A percentile compares a stretch with the other conserved stretches of the same genome.
These are phyloP conservation scores for Parachlorella kessleri DNA, from an alignment of 139 green algal species.

Conservation along the genomic window DNA sequence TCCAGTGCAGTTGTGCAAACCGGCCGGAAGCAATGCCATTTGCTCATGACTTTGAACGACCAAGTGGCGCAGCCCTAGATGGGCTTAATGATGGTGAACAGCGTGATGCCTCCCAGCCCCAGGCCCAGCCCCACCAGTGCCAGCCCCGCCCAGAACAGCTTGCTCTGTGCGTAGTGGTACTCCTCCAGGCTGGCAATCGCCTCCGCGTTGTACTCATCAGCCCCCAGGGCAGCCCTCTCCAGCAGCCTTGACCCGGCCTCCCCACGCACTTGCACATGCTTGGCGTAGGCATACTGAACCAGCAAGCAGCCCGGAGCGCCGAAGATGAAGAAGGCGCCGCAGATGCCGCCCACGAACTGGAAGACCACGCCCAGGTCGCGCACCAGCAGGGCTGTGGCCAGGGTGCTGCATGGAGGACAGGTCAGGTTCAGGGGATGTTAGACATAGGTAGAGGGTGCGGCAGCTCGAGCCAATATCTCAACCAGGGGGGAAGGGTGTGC, in stretches of 20 bases:
- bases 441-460: too few species aligned
- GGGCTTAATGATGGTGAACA: slow-evolving; percentile 10
- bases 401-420: neutral
- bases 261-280: slow-evolving; percentile 1
- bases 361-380: slow-evolving; percentile 66
- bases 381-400: slow-evolving; percentile 23
- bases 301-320: slow-evolving; percentile 61
- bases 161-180: slow-evolving; percentile 16
- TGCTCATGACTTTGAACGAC: too few species aligned
- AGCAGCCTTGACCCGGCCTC: neutral
- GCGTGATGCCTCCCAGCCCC: slow-evolving; percentile 10
- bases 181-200: too few species aligned
- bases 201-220: too few species aligned
- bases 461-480: too few species aligned
- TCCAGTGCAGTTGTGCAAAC: too few species aligned
- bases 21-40: too few species aligned
- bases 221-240: neutral
- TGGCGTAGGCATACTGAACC: slow-evolving; percentile 33
- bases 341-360: slow-evolving; percentile 65
- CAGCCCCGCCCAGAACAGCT: slow-evolving; percentile 25
- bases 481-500: too few species aligned
- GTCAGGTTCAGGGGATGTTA: too few species aligned
- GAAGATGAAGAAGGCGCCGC: slow-evolving; percentile 68
- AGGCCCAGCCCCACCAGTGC: slow-evolving; percentile 6
- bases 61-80: too few species aligned